These are phyloP conservation scores for Cochlearia excelsa DNA, from an alignment of 345 rosid genomes.

Conservation along the genomic window DNA sequence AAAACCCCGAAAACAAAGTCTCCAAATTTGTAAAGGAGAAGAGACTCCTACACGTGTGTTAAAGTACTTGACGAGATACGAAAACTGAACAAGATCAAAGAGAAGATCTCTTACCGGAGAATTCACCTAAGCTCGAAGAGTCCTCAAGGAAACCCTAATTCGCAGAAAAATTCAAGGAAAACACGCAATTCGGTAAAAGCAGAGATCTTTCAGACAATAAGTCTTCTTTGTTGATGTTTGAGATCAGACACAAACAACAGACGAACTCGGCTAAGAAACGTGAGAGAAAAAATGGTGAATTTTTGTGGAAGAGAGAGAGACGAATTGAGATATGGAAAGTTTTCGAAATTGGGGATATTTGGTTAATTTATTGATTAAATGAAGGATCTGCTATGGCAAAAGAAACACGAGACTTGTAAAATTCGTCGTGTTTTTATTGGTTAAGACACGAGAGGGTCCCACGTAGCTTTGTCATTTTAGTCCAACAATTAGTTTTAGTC, in stretches of 20 bases:
- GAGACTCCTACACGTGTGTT: background rate
- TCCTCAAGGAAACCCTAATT: conserved; percentile 34
- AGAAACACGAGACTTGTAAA: conserved; percentile 14
- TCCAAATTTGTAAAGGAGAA: background rate
- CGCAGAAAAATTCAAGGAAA: background rate
- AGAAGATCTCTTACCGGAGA: background rate
- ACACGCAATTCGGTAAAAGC: conserved; percentile 14
- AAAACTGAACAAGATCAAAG: background rate
- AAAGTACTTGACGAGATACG: background rate
- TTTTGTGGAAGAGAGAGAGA: conserved; percentile 14
- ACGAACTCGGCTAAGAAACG: conserved; percentile 9
- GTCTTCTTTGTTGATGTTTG: conserved; percentile 3
- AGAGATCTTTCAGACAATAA: conserved; percentile 7
- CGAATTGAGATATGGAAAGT: conserved; percentile 20
- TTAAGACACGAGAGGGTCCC: conserved; percentile 24
- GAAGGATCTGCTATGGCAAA: conserved; percentile 35
- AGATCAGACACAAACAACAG: conserved; percentile 30
- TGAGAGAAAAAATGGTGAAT: conserved; percentile 22
- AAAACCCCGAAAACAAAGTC: background rate
- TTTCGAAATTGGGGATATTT: conserved; percentile 28
- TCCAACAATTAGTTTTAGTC: conserved; percentile 18
- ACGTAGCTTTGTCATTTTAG: conserved; percentile 15
- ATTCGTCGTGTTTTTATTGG: conserved; percentile 25
- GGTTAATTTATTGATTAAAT: conserved; percentile 22
- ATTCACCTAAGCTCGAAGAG: conserved; percentile 27